A percentile compares a stretch with the other conserved stretches of the same genome.
Evolutionary conservation across 2,329 filamentous ascomycete species (phyloP).

Genomic region (Trichoderma koningiopsis): DNA sequence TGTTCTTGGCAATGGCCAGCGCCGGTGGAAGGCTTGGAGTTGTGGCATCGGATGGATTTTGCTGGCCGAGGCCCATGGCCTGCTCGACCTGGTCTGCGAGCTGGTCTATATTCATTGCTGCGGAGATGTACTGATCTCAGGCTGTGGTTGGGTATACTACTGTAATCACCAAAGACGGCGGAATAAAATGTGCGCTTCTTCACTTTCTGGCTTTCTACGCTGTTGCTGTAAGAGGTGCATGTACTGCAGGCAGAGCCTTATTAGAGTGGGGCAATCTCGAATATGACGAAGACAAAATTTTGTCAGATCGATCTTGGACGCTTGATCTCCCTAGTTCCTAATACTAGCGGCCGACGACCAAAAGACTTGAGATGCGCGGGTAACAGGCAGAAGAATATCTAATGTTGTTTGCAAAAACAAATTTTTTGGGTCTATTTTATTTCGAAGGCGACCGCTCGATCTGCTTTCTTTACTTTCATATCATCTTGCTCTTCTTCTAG

Average conservation of each 20-base stretch:
- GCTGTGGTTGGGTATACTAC: not conserved
- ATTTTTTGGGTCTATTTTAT: not conserved
- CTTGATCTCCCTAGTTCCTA: not conserved
- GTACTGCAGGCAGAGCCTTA: not conserved
- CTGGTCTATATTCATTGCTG: conserved; percentile 46
- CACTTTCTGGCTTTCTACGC: not conserved
- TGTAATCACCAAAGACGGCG: not conserved
- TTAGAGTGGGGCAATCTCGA: conserved; percentile 9
- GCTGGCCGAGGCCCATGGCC: conserved; percentile 34
- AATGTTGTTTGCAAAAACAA: not conserved
- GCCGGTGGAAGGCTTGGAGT: conserved; percentile 51
- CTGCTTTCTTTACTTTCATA: not conserved
- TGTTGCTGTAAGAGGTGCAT: not conserved
- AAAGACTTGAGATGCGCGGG: not conserved
- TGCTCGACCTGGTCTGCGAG: conserved; percentile 46
- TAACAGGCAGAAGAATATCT: not conserved
- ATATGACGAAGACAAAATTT: conserved; percentile 10
- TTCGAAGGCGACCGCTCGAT: not conserved
- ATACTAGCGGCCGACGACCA: not conserved
- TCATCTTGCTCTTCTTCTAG: not conserved
- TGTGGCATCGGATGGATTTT: conserved; percentile 31
- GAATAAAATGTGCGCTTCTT: not conserved
- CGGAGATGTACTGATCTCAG: not conserved
- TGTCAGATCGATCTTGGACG: conserved; percentile 2
- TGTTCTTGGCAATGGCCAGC: conserved; percentile 44